These are phyloP conservation scores for Conidiobolus incongruus DNA, from an alignment of 371 early-diverging fungal genomes.

Conservation along the genomic window DNA sequence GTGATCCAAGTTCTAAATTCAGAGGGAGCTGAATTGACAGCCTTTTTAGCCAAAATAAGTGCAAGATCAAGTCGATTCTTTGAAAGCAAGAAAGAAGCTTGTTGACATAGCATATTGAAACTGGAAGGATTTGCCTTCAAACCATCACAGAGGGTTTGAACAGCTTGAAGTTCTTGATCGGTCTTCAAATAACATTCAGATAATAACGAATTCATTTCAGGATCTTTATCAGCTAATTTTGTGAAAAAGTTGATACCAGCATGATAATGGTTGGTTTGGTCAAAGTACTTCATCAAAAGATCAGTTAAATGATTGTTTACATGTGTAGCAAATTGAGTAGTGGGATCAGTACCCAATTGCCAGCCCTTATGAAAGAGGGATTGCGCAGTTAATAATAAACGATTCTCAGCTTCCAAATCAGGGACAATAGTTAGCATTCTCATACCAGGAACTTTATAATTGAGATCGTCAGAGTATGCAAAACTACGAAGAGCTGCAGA, in stretches of 20 bases:
- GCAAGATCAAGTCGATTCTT: constrained; percentile 52
- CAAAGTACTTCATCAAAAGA: constrained; percentile 70
- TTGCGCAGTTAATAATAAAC: constrained; percentile 63
- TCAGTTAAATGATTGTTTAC: constrained; percentile 65
- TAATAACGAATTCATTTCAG: constrained; percentile 69
- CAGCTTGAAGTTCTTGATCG: constrained; percentile 79
- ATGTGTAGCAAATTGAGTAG: constrained; percentile 72
- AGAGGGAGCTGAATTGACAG: constrained; percentile 80
- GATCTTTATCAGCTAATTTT: constrained; percentile 50
- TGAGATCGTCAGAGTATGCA: constrained; percentile 66
- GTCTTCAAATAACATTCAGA: constrained; percentile 52
- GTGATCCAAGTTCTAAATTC: constrained; percentile 91
- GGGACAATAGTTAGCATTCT: constrained; percentile 69
- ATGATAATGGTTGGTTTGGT: constrained; percentile 49
- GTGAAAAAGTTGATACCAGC: constrained; percentile 62
- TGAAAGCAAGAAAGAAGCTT: constrained; percentile 57
- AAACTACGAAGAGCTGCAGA: constrained; percentile 74
- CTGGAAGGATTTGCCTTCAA: constrained; percentile 54
- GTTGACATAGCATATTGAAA: constrained; percentile 59
- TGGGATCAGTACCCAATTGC: constrained; percentile 85
- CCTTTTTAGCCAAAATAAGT: constrained; percentile 63
- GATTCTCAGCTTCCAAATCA: constrained; percentile 35
- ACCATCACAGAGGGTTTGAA: constrained; percentile 57
- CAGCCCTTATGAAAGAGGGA: constrained; percentile 74
- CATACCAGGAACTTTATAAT: constrained; percentile 65